Evolutionary conservation across 257 asterid species (phyloP), one percentile per base, ranked within the genome.

Genomic region (Voacanga thouarsii): DNA sequence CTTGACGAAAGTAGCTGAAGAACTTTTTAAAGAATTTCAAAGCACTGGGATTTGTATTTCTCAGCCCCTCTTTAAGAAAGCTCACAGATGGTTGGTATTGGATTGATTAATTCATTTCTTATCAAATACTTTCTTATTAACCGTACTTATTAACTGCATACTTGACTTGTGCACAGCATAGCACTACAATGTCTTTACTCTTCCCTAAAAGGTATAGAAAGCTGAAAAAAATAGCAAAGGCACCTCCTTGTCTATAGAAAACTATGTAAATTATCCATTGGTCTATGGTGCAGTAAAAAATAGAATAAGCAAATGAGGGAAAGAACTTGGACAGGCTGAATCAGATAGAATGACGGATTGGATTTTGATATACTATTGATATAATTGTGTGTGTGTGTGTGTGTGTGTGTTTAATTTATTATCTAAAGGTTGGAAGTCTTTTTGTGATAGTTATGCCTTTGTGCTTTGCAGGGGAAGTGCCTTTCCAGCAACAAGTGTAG

Each of bases 11-110:
- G 92, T 94, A 75, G 94, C 96, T 47, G 96, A 94, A 71, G 96
- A 92, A 57, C 84, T 94, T 75, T 86, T 89, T 85, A 84, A 68
- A 80, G 96, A 92, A 87, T 89, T 94, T 78, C 90, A 83, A 80
- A 81, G 86, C 84, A 92, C 90, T 14, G 90, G 90, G 44, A 89
- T 86, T 37, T 74, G 75, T 82, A 83, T 85, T 71, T 80, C 97
- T 55, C 89, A 45, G 78, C 95, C 96, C 2, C 72, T 92, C 73
- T 90, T 92, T 85, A 91, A 77, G 89, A 94, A 88, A 83, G 98
- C 96, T 49, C 96, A 92, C 81, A 89, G 98, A 89, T 94, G 98
- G 98, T 93, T 71, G 15, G 93, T 79, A 76, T 82, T 77, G 30
- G 66, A 68, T 41, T 68, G 73, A 68, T 39, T 19, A 21, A 33